Base-by-base conservation (phyloP, 106 monocot species). In the Acorus calamus region DNA sequence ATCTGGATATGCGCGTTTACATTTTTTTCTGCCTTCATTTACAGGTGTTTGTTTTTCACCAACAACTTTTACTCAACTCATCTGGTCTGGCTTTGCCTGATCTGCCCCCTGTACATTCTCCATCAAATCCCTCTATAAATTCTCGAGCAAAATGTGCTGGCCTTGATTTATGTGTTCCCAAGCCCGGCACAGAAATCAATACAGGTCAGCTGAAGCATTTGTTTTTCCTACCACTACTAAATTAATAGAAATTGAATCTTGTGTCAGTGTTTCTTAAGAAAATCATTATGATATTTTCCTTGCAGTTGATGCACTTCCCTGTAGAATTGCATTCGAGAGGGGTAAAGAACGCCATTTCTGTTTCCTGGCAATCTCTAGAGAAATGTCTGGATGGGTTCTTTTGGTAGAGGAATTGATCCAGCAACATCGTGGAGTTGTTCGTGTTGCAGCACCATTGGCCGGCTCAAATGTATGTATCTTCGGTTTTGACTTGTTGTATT, bases 281-380 rank as follows among this genome's bases (percentile, higher is more conserved):
- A 28, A 28, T 28, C 28, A 28, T 28, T 28, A 28, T 28, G 28
- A 28, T 28, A 28, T 28, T 28, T 28, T 28, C 28, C 28, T 28
- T 76, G 52, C 77, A 94, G 94, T 47, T 52, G 78, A 85, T 63
- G 80, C 87, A 47, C 44, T 96, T 50, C 80, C 82, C 60, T 96
- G 96, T 71, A 84, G 91, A 79, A 91, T 96, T 83, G 96, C 96
- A 73, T 96, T 96, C 66, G 91, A 96, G 66, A 87, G 90, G 71
- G 96, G 96, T 11, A 96, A 85, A 80, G 96, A 96, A 72, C 85
- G 82, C 45, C 82, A 88, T 55, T 84, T 91, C 10, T 73, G 57
- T 13, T 91, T 96, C 73, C 63, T 91, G 71, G 87, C 87, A n/a
- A 44, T 96, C 50, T 84, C 96, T 9, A 79, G 51, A 60, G 90